Conservation (phyloP, 2,329 filamentous ascomycete genomes). For the Penicillium sp. region DNA sequence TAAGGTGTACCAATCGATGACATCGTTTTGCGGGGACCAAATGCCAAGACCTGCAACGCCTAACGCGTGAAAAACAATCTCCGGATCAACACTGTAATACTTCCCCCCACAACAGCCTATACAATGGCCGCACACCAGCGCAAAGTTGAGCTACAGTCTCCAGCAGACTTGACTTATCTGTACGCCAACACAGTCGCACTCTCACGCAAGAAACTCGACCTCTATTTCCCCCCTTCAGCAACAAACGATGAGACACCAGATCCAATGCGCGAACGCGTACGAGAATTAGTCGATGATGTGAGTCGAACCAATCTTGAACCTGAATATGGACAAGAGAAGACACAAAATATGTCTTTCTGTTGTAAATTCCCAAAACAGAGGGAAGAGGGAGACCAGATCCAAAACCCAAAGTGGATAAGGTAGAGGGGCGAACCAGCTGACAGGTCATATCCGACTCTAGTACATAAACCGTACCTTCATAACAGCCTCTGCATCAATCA, state of each 20-base stretch:
- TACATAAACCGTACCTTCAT: slow-evolving; percentile 49
- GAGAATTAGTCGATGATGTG: slow-evolving; percentile 44
- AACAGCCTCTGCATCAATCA: slow-evolving; percentile 45
- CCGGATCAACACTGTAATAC: not conserved
- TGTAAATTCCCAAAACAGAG: not conserved
- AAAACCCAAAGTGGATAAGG: not conserved
- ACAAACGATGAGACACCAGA: slow-evolving; percentile 39
- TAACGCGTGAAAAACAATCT: slow-evolving; percentile 11
- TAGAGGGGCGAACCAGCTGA: not conserved
- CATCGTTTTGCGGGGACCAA: slow-evolving; percentile 27
- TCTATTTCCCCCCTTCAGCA: slow-evolving; percentile 49
- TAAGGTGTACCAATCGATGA: slow-evolving; percentile 17
- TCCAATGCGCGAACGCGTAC: slow-evolving; percentile 46
- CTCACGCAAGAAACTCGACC: slow-evolving; percentile 50
- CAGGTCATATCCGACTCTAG: slow-evolving; percentile 17
- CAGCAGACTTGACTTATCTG: slow-evolving; percentile 51
- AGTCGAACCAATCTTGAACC: not conserved
- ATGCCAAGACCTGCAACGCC: slow-evolving; percentile 16
- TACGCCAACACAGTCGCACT: slow-evolving; percentile 46
- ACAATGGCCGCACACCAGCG: slow-evolving; percentile 44
- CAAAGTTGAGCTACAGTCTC: slow-evolving; percentile 53
- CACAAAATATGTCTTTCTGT: not conserved
- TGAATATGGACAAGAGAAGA: not conserved
- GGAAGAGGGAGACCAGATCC: not conserved
- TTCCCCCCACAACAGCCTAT: not conserved